Evolutionary conservation across 768 basidiomycete species (phyloP), one percentile per base, ranked within the genome.

Genomic region (Psilocybe cyanescens): DNA sequence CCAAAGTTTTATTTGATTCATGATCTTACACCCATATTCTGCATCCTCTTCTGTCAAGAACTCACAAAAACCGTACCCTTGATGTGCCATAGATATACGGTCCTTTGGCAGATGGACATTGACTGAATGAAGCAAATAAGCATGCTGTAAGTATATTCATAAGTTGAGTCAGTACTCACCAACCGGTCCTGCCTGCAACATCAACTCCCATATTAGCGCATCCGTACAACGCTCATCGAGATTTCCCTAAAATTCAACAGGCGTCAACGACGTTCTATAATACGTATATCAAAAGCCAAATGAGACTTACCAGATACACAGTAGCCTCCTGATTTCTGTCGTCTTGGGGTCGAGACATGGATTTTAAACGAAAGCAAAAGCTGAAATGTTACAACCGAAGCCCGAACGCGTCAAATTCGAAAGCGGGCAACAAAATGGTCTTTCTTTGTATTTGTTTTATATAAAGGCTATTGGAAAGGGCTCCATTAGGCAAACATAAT

Each of bases 1-100:
- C 87, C 92, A 99, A 56, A 99, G 76, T 77, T 99, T 99, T 74
- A 99, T 99, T 83, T 98, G 97, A 74, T 99, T 99, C 97, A 99
- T 98, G 69, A 99, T 98, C 83, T 98, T 97, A 85, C 97, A 98
- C 60, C 95, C 97, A 76, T 99, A 99, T 77, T 99, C 97, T 64
- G 97, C 95, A 78, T 99, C 97, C 75, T 97, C 97, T 80, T 99
- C 96, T 41, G 95, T 95, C 76, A 97, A 80, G 76, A 99, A 99
- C 82, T 99, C 97, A 85, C 97, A 98, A 79, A 99, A 99, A 44
- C 97, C 97, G 78, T 98, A 99, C 50, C 97, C 97, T 78, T 99
- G 97, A 74, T 99, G 97, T 1, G 93, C 84, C 93, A 96, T 97
- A 9, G 95, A 97, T 59, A 99, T 94, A 67, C 97, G 89, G 77